Base-by-base conservation (phyloP, 768 basidiomycete species). In the Hirschioporus abietinus region DNA sequence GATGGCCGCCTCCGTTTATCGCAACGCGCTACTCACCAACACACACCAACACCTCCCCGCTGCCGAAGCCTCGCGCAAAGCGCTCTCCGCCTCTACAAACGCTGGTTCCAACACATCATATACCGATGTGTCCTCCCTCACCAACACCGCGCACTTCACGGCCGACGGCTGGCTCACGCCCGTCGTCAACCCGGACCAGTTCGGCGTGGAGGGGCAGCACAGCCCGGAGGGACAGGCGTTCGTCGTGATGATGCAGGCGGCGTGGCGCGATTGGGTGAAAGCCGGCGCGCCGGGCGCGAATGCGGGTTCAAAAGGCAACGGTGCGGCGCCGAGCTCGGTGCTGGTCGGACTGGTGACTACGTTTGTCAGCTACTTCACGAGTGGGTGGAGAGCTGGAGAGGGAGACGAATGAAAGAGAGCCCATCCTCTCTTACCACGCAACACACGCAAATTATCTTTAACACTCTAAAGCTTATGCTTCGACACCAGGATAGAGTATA, bases 141-240 rank as follows among this genome's bases (percentile, higher is more conserved):
- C 35, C 8, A 35, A 65, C 57, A 24, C 83, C 59, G 70, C 69
- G 24, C 86, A 89, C 71, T 82, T 91, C 68, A 82, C 81, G 0
- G n/a, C 68, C 9, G 77, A 86, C 52, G 88, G 91, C 1, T 91
- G 89, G 87, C 76, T 93, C 26, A 80, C 78, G 6, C 91, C 91
- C 6, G 92, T 94, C 20, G 91, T 91, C 2, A 80, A 96, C 72
- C 93, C 94, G 0, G 74, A 89, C 64, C 73, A 78, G 1, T 88
- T 81, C 71, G 77, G 79, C 0, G 12, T 68, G 1, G 66, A 83
- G 67, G 88, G 90, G 0, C 66, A 75, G 0, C 24, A 84, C 23
- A 91, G 89, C 67, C 84, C 93, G 1, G 94, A 96, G 74, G 88
- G 82, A 0, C 83, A 95, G 77, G 91, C 90, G 7, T 96, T 96